Evolutionary conservation across 805 yeast genomes (phyloP).

Genomic region (Deakozyma indianensis): DNA sequence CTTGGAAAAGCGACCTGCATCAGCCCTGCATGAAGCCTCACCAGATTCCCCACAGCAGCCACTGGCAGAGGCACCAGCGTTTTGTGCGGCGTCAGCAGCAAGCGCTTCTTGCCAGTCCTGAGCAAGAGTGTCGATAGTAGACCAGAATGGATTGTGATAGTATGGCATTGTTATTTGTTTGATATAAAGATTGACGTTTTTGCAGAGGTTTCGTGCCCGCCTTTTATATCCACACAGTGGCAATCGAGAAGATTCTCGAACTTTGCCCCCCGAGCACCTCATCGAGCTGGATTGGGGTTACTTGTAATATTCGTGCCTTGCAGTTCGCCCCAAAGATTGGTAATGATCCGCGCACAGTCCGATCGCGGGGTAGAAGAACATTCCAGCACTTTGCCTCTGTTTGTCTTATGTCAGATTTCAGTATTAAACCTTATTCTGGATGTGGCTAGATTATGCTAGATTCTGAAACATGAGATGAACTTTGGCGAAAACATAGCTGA

Average conservation of each 20-base stretch:
- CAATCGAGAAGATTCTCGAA: not conserved
- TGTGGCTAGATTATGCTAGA: too few relatives aligned
- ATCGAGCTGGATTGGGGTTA: too few relatives aligned
- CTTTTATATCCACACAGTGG: not conserved
- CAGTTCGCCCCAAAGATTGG: too few relatives aligned
- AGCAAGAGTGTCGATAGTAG: not conserved
- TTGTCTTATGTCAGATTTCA: too few relatives aligned
- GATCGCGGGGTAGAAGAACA: too few relatives aligned
- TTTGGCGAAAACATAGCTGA: too few relatives aligned
- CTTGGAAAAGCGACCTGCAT: not conserved
- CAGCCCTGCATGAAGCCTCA: not conserved
- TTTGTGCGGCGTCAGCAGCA: not conserved
- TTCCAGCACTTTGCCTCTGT: too few relatives aligned
- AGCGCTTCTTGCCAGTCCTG: conserved; percentile 1
- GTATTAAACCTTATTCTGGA: too few relatives aligned
- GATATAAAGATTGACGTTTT: not conserved
- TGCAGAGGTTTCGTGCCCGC: not conserved
- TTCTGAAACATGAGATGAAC: too few relatives aligned
- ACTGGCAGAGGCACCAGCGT: not conserved
- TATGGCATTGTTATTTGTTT: not conserved
- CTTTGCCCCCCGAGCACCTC: not conserved
- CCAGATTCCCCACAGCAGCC: not conserved
- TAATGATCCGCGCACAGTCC: too few relatives aligned
- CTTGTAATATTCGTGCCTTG: too few relatives aligned
- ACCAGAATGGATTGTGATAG: not conserved